Base-by-base conservation (phyloP, 352 stramenopile genomes). In the Globisporangium paroecandrum region DNA sequence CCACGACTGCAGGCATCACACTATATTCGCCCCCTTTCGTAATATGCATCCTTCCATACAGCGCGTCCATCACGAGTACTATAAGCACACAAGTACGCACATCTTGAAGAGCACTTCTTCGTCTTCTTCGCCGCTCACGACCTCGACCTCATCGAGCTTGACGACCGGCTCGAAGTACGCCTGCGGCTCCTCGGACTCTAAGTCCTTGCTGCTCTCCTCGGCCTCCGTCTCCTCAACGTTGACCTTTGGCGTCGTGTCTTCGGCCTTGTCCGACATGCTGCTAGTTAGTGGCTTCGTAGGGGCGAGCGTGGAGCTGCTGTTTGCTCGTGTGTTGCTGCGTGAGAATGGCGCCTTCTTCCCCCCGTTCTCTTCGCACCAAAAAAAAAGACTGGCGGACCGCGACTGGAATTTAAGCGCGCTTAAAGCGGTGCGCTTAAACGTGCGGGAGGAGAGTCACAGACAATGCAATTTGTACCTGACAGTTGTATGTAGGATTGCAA, bases 101-200 rank as follows among this genome's bases (percentile, higher is more conserved):
- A 97, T 90, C 73, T 96, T 97, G 75, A 91, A 98, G 57, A 98
- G 57, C 32, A 97, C 89, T 70, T 98, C 93, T 74, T 99, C 97
- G 58, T 99, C 96, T 82, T 99, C 97, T 82, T 99, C 97, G 71
- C 97, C 95, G 18, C 91, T 98, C 69, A 98, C 98, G 64, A 99
- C 94, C 75, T 99, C 97, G 27, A 99, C 94, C 71, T 95, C 88
- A 57, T 95, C 86, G 62, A 95, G 88, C 81, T 94, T 92, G 54
- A 95, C 84, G 57, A 95, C 88, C 12, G 88, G 88, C 73, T 95
- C 88, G 38, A 95, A 95, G 82, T 94, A 95, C 9, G 86, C 88
- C 82, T 95, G 85, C 58, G 87, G 81, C 70, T 94, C 88, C 73
- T 95, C 88, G 9, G 83, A 88, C 72, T 91, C 88, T 4, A 72